Evolutionary conservation across 2,329 filamentous ascomycete species (phyloP).

Genomic region (Blastomyces emzantsi): DNA sequence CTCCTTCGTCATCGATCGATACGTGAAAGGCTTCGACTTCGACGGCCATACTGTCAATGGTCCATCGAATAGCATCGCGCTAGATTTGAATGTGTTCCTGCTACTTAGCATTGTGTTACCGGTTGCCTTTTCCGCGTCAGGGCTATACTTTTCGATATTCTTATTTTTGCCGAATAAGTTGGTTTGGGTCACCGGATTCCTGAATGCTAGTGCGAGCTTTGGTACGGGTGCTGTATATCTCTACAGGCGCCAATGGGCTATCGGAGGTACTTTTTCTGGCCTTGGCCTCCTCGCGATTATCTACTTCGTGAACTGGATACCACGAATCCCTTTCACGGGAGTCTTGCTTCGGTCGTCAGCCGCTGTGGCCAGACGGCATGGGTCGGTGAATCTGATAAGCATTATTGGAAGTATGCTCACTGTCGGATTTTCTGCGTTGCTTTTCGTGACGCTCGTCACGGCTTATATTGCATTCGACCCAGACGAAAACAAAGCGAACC

Average conservation of each 20-base stretch:
- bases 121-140: slow-evolving; percentile 65
- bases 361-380: slow-evolving; percentile 72
- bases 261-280: slow-evolving; percentile 77
- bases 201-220: slow-evolving; percentile 78
- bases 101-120: slow-evolving; percentile 72
- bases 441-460: slow-evolving; percentile 72
- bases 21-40: slow-evolving; percentile 53
- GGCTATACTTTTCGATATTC: slow-evolving; percentile 65
- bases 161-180: slow-evolving; percentile 78
- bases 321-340: slow-evolving; percentile 80
- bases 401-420: slow-evolving; percentile 71
- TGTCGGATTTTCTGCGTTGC: slow-evolving; percentile 73
- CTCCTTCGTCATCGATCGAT: slow-evolving; percentile 65
- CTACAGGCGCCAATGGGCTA: slow-evolving; percentile 64
- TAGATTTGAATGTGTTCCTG: slow-evolving; percentile 77
- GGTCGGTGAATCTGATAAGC: slow-evolving; percentile 79
- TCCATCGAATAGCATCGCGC: slow-evolving; percentile 54
- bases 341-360: slow-evolving; percentile 82
- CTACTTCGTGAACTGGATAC: slow-evolving; percentile 83
- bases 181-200: slow-evolving; percentile 84
- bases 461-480: slow-evolving; percentile 81
- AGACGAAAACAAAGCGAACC: slow-evolving; percentile 36
- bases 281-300: slow-evolving; percentile 73
- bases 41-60: slow-evolving; percentile 68
- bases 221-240: slow-evolving; percentile 84